Evolutionary conservation across 257 asterid genomes (phyloP), one percentile per base, ranked within the genome.

Genomic region (Solanum paucissectum): DNA sequence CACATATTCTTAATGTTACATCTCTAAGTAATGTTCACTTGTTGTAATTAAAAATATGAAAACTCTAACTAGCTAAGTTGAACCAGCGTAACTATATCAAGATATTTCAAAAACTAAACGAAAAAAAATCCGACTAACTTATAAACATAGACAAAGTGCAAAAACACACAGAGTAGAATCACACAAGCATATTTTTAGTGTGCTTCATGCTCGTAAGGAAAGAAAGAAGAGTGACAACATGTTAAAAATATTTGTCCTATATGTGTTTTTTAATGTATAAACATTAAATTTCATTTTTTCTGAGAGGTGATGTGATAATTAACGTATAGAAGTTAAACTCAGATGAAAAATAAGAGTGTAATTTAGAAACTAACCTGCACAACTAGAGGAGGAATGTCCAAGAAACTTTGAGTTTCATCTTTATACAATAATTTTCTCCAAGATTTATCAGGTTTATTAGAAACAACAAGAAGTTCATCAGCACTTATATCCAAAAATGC

Each of bases 331-430:
- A 68, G 9, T 29, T 20, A 37, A 64, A 44, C 13, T 9, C 88
- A 9, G 4, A 72, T 0, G 13, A 72, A 33, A 44, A 44, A 18
- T 34, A 42, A 69, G 25, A 72, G 71, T 23, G 23, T 42, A 69
- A 66, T 20, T 12, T 62, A 27, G 68, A 83, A 86, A 12, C 88
- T 84, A 42, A 94, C 98, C 98, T 96, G 98, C 90, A 95, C 87
- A 6, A 95, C 92, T 14, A 96, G 93, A 92, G 99, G 99, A 13
- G 99, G 99, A 86, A 91, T 90, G 36, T 95, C 95, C 90, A 93
- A 84, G 92, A 96, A 95, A 88, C 83, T 83, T 13, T 91, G 85
- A 79, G 93, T 92, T 40, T 94, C 95, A 79, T 91, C 95, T 87
- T 88, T 92, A 89, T 91, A 93, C 87, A 95, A 23, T 12, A 95